These are phyloP conservation scores for Physcomitrium patens DNA, from an alignment of 225 moss, liverwort and hornwort genomes.

Conservation along the genomic window DNA sequence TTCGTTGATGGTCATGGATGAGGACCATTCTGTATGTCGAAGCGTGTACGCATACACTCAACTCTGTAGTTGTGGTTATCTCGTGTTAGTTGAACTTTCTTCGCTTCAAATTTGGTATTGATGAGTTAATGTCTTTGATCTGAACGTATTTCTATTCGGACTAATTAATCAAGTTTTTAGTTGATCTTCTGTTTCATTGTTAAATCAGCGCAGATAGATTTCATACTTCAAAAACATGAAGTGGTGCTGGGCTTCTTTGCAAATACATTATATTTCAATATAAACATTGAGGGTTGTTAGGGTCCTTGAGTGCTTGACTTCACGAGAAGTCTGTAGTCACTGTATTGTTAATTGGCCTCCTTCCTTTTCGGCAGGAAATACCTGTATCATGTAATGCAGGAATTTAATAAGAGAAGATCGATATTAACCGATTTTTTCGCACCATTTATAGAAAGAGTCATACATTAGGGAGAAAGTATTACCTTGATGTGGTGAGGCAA, in stretches of 20 bases:
- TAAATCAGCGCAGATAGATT: conserved; percentile 8
- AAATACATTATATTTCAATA: neutral
- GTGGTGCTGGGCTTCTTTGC: neutral
- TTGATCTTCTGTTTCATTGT: conserved; percentile 4
- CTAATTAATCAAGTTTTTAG: conserved; percentile 13
- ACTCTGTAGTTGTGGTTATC: conserved; percentile 14
- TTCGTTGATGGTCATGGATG: neutral
- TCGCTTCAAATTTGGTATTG: neutral
- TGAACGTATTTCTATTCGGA: neutral
- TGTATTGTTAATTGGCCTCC: conserved; percentile 11
- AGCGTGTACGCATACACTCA: neutral
- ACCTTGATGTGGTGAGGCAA: conserved; percentile 96
- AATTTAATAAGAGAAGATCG: conserved; percentile 12
- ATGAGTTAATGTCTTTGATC: neutral
- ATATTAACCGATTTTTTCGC: neutral
- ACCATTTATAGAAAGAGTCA: conserved; percentile 7
- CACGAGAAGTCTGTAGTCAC: conserved; percentile 22
- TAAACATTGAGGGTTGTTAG: neutral
- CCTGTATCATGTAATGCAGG: conserved; percentile 32
- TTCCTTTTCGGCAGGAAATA: conserved; percentile 39
- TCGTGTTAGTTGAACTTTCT: neutral
- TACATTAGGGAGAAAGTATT: neutral
- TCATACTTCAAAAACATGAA: conserved; percentile 3
- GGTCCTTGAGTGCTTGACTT: neutral
- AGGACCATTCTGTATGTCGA: neutral